Percentiles rank a stretch among this genome's conserved stretches.
Evolutionary conservation across 441 rosid species (phyloP).

Genomic region (Hura crepitans): DNA sequence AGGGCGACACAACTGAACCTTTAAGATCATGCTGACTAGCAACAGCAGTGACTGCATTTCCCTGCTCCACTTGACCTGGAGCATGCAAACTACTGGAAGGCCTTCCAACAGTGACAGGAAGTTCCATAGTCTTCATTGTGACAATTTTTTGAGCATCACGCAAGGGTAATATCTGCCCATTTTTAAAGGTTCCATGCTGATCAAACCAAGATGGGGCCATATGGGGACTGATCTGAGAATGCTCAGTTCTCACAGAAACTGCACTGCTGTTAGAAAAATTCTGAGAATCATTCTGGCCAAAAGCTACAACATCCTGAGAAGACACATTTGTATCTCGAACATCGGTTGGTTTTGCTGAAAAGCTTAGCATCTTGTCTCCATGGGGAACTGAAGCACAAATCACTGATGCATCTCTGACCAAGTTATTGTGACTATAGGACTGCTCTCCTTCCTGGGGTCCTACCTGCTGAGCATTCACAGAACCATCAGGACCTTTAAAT

Average conservation of each 20-base stretch:
- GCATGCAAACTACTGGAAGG: slow-evolving; percentile 39
- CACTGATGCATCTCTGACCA: slow-evolving; percentile 28
- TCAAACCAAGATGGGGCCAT: slow-evolving; percentile 79
- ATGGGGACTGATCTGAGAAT: slow-evolving; percentile 57
- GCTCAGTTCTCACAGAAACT: slow-evolving; percentile 38
- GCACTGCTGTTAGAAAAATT: slow-evolving; percentile 30
- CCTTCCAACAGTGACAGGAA: slow-evolving; percentile 36
- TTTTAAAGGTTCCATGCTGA: slow-evolving; percentile 59
- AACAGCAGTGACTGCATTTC: slow-evolving; percentile 29
- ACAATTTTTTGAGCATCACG: slow-evolving; percentile 40
- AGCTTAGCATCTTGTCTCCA: slow-evolving; percentile 41
- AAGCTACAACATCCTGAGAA: slow-evolving; percentile 31
- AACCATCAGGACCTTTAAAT: slow-evolving; percentile 40
- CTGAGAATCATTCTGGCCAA: slow-evolving; percentile 37
- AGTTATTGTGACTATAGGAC: slow-evolving; percentile 25
- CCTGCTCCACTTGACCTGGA: slow-evolving; percentile 36
- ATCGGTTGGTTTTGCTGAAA: slow-evolving; percentile 33
- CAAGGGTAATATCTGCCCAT: slow-evolving; percentile 49
- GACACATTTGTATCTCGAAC: slow-evolving; percentile 28
- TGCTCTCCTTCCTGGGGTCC: slow-evolving; percentile 31
- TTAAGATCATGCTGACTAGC: slow-evolving; percentile 32
- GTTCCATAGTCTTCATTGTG: slow-evolving; percentile 36
- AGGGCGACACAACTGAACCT: slow-evolving; percentile 28
- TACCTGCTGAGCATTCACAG: slow-evolving; percentile 31
- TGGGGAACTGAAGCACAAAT: slow-evolving; percentile 26